These are phyloP conservation scores for Pulveroboletus sp. DNA, from an alignment of 768 basidiomycete genomes.

Conservation along the genomic window DNA sequence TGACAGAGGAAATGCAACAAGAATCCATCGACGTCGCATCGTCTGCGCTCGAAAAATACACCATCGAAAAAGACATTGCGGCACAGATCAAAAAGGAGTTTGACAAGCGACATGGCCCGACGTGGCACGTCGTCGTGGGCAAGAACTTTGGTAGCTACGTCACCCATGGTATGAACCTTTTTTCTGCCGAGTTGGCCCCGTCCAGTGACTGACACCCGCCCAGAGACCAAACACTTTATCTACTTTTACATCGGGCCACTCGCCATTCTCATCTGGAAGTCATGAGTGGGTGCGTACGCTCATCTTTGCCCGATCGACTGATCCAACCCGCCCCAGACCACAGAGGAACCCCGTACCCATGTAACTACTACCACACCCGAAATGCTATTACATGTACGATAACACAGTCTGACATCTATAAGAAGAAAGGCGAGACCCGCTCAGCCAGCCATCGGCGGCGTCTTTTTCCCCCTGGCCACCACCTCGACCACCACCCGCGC, in stretches of 20 bases:
- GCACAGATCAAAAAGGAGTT: conserved; percentile 98
- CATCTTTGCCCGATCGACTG: not conserved
- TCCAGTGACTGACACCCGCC: not conserved
- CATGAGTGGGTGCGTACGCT: conserved; percentile 43
- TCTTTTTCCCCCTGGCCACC: conserved; percentile 34
- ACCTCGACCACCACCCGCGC: conserved; percentile 59
- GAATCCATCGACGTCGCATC: conserved; percentile 87
- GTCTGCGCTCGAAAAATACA: conserved; percentile 84
- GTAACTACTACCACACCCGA: conserved; percentile 27
- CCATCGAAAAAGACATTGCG: conserved; percentile 97
- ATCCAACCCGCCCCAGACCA: not conserved
- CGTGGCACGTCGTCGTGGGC: conserved; percentile 98
- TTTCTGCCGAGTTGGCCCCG: not conserved
- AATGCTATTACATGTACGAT: too few relatives aligned
- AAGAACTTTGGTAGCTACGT: conserved; percentile 99
- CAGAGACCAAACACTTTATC: conserved; percentile 98
- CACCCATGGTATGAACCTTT: conserved; percentile 73
- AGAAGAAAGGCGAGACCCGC: conserved; percentile 19
- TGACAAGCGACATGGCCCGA: conserved; percentile 87
- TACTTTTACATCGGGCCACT: conserved; percentile 95
- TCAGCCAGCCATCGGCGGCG: conserved; percentile 25
- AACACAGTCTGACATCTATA: conserved; percentile 12
- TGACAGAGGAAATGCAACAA: conserved; percentile 96
- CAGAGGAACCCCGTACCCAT: conserved; percentile 24
- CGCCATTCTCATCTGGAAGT: conserved; percentile 95